Evolutionary conservation across 257 asterid species (phyloP).

Genomic region (Ilex aquifolium): DNA sequence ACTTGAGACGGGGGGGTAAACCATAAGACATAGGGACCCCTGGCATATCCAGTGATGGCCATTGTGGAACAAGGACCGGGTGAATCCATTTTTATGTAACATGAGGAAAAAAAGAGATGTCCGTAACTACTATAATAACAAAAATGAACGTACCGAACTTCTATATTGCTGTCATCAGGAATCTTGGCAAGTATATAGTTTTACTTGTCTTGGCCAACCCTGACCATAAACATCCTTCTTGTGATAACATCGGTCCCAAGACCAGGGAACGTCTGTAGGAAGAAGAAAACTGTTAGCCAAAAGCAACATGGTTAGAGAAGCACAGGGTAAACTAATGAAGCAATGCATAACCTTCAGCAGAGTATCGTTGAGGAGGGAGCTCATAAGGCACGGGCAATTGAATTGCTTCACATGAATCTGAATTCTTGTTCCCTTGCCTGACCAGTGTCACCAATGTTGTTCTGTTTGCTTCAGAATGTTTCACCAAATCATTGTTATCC

Average conservation of each 20-base stretch:
- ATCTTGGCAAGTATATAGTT: constrained; percentile 44
- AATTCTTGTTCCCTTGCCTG: constrained; percentile 41
- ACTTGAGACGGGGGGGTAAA: too few relatives aligned
- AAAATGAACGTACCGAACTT: too few relatives aligned
- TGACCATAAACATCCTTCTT: constrained; percentile 81
- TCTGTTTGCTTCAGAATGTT: constrained; percentile 35
- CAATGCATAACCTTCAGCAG: constrained; percentile 45
- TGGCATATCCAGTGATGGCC: too few relatives aligned
- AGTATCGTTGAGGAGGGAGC: constrained; percentile 81
- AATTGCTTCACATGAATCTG: constrained; percentile 40
- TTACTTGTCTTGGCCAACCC: constrained; percentile 78
- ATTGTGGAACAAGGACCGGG: too few relatives aligned
- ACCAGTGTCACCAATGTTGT: constrained; percentile 59
- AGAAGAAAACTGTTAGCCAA: neutral
- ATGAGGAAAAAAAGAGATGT: too few relatives aligned
- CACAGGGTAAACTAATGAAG: neutral
- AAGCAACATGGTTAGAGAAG: neutral
- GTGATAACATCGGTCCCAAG: constrained; percentile 83
- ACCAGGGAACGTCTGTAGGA: constrained; percentile 79
- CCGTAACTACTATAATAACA: too few relatives aligned
- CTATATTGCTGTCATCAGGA: constrained; percentile 18
- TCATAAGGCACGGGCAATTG: constrained; percentile 82
- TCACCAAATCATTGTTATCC: constrained; percentile 23
- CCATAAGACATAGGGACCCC: too few relatives aligned
- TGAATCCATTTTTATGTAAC: too few relatives aligned